Conservation (phyloP, 805 yeast species). For the Metschnikowia cerradonensis region DNA sequence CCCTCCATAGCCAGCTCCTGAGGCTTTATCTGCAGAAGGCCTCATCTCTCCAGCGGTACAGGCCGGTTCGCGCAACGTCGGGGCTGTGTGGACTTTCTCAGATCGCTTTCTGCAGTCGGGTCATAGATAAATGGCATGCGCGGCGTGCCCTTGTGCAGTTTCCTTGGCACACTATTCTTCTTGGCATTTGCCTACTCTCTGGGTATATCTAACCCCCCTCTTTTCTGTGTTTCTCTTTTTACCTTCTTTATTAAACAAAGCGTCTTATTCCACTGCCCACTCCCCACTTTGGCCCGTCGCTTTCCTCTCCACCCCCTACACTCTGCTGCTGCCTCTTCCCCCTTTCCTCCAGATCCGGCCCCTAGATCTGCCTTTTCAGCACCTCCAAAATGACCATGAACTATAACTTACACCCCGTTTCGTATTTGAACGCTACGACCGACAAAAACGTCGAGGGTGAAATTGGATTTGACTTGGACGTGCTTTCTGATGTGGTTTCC, state of each 20-base stretch:
- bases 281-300: not conserved
- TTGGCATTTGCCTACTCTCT: constrained; percentile 5
- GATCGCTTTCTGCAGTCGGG: not conserved
- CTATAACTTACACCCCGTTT: constrained; percentile 43
- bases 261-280: too few relatives aligned
- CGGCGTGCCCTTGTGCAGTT: constrained; percentile 5
- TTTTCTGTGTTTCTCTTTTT: not conserved
- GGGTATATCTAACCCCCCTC: not conserved
- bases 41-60: not conserved
- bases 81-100: not conserved
- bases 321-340: not conserved
- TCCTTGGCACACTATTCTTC: constrained; percentile 8
- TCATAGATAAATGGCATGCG: not conserved
- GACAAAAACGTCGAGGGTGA: constrained; percentile 23
- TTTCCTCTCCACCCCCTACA: too few relatives aligned
- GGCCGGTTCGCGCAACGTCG: not conserved
- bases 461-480: constrained; percentile 27
- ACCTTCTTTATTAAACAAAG: not conserved
- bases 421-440: constrained; percentile 37
- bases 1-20: not conserved
- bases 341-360: not conserved
- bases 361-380: not conserved
- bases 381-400: constrained; percentile 23
- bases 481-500: constrained; percentile 19
- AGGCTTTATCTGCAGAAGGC: too few relatives aligned